These are phyloP conservation scores for Monilinia polystroma DNA, from an alignment of 2,329 filamentous ascomycete genomes.

Conservation along the genomic window DNA sequence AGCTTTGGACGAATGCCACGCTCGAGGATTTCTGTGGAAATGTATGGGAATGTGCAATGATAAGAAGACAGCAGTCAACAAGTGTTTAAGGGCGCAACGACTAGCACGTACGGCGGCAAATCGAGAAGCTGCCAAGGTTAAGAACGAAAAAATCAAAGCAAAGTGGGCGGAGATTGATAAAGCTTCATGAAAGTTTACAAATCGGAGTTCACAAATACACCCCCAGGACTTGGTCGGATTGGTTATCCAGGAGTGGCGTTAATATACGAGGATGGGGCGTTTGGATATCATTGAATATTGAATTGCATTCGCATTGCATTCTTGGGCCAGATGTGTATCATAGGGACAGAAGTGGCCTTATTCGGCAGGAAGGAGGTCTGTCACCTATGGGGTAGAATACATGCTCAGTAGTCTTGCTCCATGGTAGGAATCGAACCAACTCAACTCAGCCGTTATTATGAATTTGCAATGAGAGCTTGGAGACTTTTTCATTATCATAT, in stretches of 20 bases:
- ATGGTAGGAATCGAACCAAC: neutral
- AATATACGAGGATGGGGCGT: constrained; percentile 9
- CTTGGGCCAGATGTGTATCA: neutral
- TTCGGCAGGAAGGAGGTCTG: neutral
- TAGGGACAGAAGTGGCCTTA: neutral
- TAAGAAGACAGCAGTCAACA: constrained; percentile 78
- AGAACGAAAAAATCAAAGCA: constrained; percentile 71
- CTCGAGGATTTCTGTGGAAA: constrained; percentile 88
- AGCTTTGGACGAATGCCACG: constrained; percentile 93
- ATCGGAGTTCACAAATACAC: neutral
- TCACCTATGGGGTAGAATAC: neutral
- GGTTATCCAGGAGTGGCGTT: constrained; percentile 10
- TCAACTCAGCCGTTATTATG: constrained; percentile 8
- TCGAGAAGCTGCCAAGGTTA: constrained; percentile 65
- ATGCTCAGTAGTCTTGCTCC: neutral
- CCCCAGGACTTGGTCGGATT: neutral
- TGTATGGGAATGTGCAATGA: constrained; percentile 86
- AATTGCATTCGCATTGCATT: constrained; percentile 4
- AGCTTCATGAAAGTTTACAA: constrained; percentile 53
- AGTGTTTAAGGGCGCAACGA: constrained; percentile 79
- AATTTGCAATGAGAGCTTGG: neutral
- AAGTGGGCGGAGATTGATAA: constrained; percentile 77
- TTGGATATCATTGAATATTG: neutral
- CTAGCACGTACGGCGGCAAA: constrained; percentile 76
- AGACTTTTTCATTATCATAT: neutral